Conservation (phyloP, 164 flowering plant species). For the Stephania japonica region DNA sequence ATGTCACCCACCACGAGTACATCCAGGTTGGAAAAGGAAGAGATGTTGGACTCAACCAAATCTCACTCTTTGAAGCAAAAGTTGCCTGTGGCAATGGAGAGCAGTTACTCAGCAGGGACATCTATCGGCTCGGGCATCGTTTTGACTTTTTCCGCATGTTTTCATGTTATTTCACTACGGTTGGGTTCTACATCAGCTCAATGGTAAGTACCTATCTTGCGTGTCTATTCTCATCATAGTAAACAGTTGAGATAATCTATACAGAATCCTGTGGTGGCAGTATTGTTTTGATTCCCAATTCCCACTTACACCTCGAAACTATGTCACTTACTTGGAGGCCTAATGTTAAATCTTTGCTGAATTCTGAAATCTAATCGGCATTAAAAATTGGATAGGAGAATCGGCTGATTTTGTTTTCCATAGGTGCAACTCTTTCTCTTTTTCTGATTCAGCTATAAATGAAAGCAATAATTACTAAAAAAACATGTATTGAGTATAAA, state of each 20-base stretch:
- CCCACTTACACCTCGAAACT: neutral
- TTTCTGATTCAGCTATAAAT: neutral
- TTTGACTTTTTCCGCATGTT: slow-evolving; percentile 99
- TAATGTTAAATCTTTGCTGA: neutral
- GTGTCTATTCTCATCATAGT: neutral
- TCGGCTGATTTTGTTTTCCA: neutral
- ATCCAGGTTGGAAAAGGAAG: slow-evolving; percentile 98
- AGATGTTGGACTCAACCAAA: slow-evolving; percentile 98
- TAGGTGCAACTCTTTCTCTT: neutral
- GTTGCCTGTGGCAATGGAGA: slow-evolving; percentile 99
- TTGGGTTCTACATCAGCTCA: slow-evolving; percentile 84
- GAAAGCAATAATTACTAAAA: neutral
- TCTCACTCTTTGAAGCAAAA: slow-evolving; percentile 96
- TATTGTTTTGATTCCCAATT: neutral
- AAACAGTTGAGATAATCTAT: neutral
- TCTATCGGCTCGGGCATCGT: slow-evolving; percentile 89
- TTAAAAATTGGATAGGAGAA: neutral
- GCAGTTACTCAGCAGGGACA: slow-evolving; percentile 90
- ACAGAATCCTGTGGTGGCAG: neutral
- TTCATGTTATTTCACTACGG: slow-evolving; percentile 83
- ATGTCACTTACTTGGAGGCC: neutral
- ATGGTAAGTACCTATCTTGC: slow-evolving; percentile 48
- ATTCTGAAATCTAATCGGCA: neutral
- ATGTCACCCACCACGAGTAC: slow-evolving; percentile 96
- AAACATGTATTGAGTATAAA: neutral